Base-by-base conservation (phyloP, 2,329 filamentous ascomycete genomes). In the Aureobasidium musti region DNA sequence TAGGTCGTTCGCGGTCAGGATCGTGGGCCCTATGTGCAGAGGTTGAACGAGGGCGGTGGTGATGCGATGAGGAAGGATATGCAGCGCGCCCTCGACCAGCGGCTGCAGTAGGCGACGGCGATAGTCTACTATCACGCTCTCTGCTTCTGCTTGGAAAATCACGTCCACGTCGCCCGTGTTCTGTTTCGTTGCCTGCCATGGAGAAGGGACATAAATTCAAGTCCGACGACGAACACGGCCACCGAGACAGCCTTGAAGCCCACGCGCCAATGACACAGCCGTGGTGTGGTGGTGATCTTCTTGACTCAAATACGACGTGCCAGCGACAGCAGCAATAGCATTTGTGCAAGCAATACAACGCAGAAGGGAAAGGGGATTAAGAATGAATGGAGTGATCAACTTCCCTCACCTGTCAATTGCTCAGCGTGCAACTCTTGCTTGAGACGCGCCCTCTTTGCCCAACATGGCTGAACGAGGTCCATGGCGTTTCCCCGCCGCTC, bases 151-250 rank as follows among this genome's bases (percentile, higher is more conserved):
- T 63, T 63, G 59, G 33, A 64, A 53, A 64, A 54, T 64, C 61
- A 64, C 61, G 61, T 64, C 61, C 61, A 45, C 61, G 47, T 64
- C 61, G 61, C 49, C 61, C 61, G 47, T 35, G 61, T 39, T 64
- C 49, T 64, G 61, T 54, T 64, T 53, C 61, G 61, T 64, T 64
- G 61, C 61, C 61, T 64, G 61, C 61, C 61, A 64, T 64, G 61
- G 47, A 28, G 49, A 45, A 64, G 26, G 61, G 47, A 54, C 61
- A 64, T 64, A 45, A 53, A 54, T 64, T 52, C 59, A 63, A 52
- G 59, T 63, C 45, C 59, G 59, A 50, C 30, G n/a, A 19, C 59
- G 59, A 63, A 63, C 59, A 30, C 59, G 59, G 59, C 43, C 61
- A 43, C 47, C 47, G 30, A 64, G 60, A 64, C 61, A 64, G 61